Base-by-base conservation (phyloP, 108 stramenopile genomes). In the Tribonema minus region DNA sequence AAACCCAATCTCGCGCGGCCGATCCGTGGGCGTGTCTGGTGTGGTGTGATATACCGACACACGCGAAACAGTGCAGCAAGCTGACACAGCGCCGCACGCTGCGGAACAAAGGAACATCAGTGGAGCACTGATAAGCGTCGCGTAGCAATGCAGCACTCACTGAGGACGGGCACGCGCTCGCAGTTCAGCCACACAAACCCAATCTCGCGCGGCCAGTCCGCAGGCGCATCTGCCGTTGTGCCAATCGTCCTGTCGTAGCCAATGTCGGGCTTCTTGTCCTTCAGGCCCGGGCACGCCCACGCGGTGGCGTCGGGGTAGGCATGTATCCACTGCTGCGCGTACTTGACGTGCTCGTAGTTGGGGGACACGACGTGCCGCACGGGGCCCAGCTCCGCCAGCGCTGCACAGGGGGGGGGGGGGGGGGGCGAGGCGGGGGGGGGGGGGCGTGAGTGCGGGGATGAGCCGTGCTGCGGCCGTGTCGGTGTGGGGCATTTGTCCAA, bases 311-410 rank as follows among this genome's bases (percentile, higher is more conserved):
- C 72, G 9, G 78, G 78, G 28, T 35, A 80, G 15, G 78, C 78
- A 3, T 74, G 37, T n/a, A 80, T 36, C 78, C 78, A 80, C 32
- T 67, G 39, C 32, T 34, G 25, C 35, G 78, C 78, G 28, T 61
- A 80, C 61, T 72, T 78, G 26, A 73, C 70, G 39, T 78, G 77
- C 72, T 78, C 77, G 62, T 63, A 71, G 71, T 78, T 78, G 37
- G 77, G 77, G 7, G 77, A 71, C 5, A 78, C 77, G 30, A 78
- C 64, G 61, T 78, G 72, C 2, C 31, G 26, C 37, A 78, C 77
- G 1, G 77, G 77, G 12, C 77, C 77, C 3, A 78, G 61, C 71
- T 63, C 71, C 12, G 12, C 71, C n/a, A 78, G 30, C 34, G 71
- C 77, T 20, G n/a, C n/a, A n/a, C n/a, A n/a, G n/a, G n/a, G n/a